Conservation (phyloP, 2,329 filamentous ascomycete genomes). For the Fusarium begoniae region DNA sequence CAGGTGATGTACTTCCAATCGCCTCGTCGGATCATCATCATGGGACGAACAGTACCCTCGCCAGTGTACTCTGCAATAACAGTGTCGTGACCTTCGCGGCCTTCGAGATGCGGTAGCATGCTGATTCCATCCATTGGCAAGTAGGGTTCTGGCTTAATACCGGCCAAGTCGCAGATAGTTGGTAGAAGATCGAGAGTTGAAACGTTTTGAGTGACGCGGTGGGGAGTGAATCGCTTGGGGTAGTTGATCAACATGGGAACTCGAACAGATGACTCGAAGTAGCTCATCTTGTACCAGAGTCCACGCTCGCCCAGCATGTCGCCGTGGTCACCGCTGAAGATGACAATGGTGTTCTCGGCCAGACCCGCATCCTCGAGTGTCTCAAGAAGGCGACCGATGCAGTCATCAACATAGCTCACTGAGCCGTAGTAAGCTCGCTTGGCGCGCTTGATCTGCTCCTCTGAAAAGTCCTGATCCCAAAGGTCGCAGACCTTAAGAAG, state of each 20-base stretch:
- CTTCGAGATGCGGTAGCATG: constrained; percentile 79
- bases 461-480: constrained; percentile 82
- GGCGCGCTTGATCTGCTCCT: constrained; percentile 86
- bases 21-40: constrained; percentile 93
- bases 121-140: constrained; percentile 89
- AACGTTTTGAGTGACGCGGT: constrained; percentile 82
- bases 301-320: constrained; percentile 95
- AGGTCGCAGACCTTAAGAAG: constrained; percentile 87
- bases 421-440: constrained; percentile 92
- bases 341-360: constrained; percentile 85
- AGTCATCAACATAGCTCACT: constrained; percentile 93
- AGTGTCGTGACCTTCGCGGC: constrained; percentile 75
- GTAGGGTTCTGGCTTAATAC: constrained; percentile 71
- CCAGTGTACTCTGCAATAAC: constrained; percentile 97
- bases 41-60: constrained; percentile 86
- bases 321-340: constrained; percentile 93
- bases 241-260: constrained; percentile 89
- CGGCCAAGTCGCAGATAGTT: constrained; percentile 85
- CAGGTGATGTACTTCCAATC: constrained; percentile 93
- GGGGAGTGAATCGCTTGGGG: constrained; percentile 77
- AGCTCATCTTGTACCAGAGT: constrained; percentile 98
- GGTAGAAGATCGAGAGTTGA: constrained; percentile 91
- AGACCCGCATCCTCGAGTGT: constrained; percentile 82
- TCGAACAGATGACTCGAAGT: constrained; percentile 90
- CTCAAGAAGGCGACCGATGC: constrained; percentile 82